A percentile compares a stretch with the other conserved stretches of the same genome.
phyloP scores from a whole-genome alignment of 345 rosid genomes.

The Eutrema heterophyllum region DNA sequence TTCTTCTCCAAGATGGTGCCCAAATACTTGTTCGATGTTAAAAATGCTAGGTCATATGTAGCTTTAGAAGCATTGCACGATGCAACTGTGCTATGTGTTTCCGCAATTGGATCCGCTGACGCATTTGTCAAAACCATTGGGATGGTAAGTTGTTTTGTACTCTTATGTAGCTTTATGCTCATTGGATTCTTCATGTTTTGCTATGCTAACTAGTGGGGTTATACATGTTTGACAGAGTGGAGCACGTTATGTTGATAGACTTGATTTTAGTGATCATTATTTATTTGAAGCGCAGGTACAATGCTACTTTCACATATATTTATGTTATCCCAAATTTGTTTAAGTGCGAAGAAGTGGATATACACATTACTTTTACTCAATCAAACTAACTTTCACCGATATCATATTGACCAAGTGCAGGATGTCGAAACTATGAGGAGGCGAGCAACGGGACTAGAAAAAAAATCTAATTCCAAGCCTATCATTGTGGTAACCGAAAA shows the following conservation, averaged over 20 bases:
- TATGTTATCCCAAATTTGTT: background rate
- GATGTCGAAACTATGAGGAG: conserved; percentile 48
- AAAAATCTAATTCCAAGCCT: conserved; percentile 43
- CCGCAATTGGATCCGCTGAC: conserved; percentile 68
- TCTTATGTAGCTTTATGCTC: background rate
- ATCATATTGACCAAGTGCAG: conserved; percentile 31
- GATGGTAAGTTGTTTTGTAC: conserved; percentile 38
- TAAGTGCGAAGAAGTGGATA: background rate
- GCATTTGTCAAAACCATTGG: conserved; percentile 50
- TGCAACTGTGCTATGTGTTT: conserved; percentile 56
- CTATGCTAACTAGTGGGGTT: background rate
- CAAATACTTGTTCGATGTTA: conserved; percentile 47
- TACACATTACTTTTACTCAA: background rate
- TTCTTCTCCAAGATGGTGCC: conserved; percentile 63
- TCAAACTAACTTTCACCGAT: background rate
- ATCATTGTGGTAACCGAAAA: conserved; percentile 66
- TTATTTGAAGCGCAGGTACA: conserved; percentile 45
- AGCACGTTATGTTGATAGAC: conserved; percentile 46
- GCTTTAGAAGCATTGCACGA: conserved; percentile 33
- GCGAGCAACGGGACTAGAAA: conserved; percentile 48
- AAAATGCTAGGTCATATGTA: conserved; percentile 31
- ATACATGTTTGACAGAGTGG: conserved; percentile 50
- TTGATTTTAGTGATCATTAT: conserved; percentile 81
- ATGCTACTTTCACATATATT: background rate
- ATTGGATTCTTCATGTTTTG: background rate